Evolutionary conservation across 495 filamentous ascomycete genomes (phyloP).

Genomic region (Hypoxylon rickii): DNA sequence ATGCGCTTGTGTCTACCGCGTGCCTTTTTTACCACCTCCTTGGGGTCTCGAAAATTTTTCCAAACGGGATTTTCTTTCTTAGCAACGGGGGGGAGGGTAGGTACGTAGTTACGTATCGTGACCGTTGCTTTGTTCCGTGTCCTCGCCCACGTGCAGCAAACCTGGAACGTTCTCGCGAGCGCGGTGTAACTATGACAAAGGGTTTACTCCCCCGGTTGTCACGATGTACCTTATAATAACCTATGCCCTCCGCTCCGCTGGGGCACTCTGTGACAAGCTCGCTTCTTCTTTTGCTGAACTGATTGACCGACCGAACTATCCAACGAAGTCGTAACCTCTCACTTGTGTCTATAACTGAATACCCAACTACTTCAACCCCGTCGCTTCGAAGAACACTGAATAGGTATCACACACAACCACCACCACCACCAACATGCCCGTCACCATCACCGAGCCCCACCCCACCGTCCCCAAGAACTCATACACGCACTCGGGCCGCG

Average conservation of each 20-base stretch:
- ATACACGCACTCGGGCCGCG: slow-evolving; percentile 79
- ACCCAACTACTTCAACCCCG: neutral
- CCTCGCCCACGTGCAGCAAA: slow-evolving; percentile 21
- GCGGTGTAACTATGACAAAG: slow-evolving; percentile 40
- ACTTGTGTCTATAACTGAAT: neutral
- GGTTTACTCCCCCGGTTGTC: slow-evolving; percentile 25
- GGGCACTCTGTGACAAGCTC: slow-evolving; percentile 2
- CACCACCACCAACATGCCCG: slow-evolving; percentile 43
- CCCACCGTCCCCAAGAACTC: slow-evolving; percentile 67
- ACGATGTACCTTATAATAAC: slow-evolving; percentile 33
- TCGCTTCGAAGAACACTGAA: neutral
- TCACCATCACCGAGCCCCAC: slow-evolving; percentile 80
- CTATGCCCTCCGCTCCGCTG: slow-evolving; percentile 14
- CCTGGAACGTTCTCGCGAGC: slow-evolving; percentile 27
- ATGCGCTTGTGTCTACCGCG: too few species aligned
- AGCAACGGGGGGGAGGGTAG: neutral
- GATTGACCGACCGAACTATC: slow-evolving; percentile 5
- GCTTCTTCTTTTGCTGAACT: slow-evolving; percentile 11
- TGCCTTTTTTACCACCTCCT: slow-evolving; percentile 16
- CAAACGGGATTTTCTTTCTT: slow-evolving; percentile 10
- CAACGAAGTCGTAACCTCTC: slow-evolving; percentile 1
- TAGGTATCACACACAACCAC: too few species aligned
- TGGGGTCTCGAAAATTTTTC: slow-evolving; percentile 29
- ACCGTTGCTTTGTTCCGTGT: slow-evolving; percentile 12
- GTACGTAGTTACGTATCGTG: slow-evolving; percentile 33